phyloP scores from a whole-genome alignment of 768 basidiomycete species.

The Tylopilus felleus region DNA sequence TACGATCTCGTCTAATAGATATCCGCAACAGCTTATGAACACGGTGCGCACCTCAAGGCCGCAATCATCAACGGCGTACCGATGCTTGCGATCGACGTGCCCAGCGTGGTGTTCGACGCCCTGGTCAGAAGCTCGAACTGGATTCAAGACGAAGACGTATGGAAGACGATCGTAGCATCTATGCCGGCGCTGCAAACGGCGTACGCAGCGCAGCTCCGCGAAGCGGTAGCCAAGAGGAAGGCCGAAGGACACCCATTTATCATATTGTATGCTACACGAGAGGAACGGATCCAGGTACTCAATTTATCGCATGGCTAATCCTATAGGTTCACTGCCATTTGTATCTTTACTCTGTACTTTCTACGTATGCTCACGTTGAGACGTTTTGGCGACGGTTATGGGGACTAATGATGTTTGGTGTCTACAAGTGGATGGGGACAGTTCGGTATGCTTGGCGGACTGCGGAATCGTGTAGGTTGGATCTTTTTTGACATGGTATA shows the following conservation, averaged over 20 bases:
- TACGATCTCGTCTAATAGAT: not conserved
- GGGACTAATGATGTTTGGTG: not conserved
- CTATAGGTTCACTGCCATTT: not conserved
- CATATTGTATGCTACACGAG: constrained; percentile 62
- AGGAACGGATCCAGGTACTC: constrained; percentile 66
- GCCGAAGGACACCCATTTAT: constrained; percentile 61
- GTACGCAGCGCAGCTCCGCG: constrained; percentile 67
- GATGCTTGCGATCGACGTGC: constrained; percentile 70
- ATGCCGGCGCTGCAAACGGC: constrained; percentile 57
- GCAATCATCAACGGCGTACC: constrained; percentile 60
- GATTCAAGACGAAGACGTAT: constrained; percentile 73
- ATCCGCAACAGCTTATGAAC: constrained; percentile 55
- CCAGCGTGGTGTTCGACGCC: constrained; percentile 54
- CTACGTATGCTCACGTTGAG: not conserved
- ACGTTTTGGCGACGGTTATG: not conserved
- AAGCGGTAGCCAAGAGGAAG: constrained; percentile 59
- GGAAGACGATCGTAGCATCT: constrained; percentile 54
- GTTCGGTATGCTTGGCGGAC: too few relatives aligned
- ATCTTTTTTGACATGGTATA: too few relatives aligned
- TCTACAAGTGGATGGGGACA: too few relatives aligned
- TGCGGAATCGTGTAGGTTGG: too few relatives aligned
- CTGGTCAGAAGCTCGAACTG: constrained; percentile 58
- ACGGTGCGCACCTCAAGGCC: constrained; percentile 51
- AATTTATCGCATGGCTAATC: constrained; percentile 29
- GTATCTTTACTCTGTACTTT: not conserved